Conservation (phyloP, 2,329 filamentous ascomycete genomes). For the Laburnicola sp. region DNA sequence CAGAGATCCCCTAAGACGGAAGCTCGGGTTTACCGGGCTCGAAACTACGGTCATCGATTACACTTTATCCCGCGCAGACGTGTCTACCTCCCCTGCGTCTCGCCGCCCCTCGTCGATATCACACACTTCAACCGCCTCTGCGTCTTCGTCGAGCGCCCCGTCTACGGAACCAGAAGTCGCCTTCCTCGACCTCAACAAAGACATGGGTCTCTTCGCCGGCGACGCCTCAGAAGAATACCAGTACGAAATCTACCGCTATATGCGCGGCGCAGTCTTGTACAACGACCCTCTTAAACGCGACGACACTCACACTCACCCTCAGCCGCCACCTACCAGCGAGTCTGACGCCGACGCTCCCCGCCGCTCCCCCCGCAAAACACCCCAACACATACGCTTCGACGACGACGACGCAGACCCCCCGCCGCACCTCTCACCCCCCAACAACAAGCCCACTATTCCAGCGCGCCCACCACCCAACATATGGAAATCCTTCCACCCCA, state of each 20-base stretch:
- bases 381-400: conserved; percentile 33
- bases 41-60: conserved; percentile 70
- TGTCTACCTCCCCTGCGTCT: conserved; percentile 34
- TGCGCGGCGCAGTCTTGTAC: conserved; percentile 52
- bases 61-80: conserved; percentile 64
- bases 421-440: conserved; percentile 11
- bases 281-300: conserved; percentile 47
- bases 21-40: conserved; percentile 57
- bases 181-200: conserved; percentile 52
- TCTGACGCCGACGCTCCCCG: conserved; percentile 17
- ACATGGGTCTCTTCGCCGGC: conserved; percentile 51
- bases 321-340: conserved; percentile 5
- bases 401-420: conserved; percentile 6
- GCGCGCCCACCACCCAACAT: conserved; percentile 9
- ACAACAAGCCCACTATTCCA: background rate
- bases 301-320: background rate
- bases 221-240: conserved; percentile 56
- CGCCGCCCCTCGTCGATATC: conserved; percentile 15
- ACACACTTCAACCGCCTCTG: conserved; percentile 13
- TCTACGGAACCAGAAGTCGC: conserved; percentile 38
- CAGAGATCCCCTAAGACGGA: conserved; percentile 41
- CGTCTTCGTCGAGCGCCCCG: conserved; percentile 10
- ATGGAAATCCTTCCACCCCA: conserved; percentile 61
- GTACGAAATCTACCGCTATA: conserved; percentile 60
- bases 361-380: conserved; percentile 31